Conservation (phyloP, 495 filamentous ascomycete species). For the Aspergillus carlsbadensis region DNA sequence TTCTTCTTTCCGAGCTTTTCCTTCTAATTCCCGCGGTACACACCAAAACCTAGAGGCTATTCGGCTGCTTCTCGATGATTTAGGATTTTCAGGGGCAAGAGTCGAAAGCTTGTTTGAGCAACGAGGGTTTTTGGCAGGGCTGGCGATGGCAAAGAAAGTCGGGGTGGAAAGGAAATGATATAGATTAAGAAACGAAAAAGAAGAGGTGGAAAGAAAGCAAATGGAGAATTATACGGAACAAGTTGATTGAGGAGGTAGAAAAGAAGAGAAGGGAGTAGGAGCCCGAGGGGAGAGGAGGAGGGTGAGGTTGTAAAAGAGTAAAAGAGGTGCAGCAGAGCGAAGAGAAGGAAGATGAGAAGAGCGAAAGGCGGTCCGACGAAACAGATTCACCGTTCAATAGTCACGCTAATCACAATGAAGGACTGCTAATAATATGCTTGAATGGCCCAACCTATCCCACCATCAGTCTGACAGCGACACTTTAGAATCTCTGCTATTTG, state of each 20-base stretch:
- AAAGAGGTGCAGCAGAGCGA: constrained; percentile 25
- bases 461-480: not conserved
- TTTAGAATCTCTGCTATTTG: not conserved
- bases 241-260: constrained; percentile 23
- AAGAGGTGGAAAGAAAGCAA: constrained; percentile 27
- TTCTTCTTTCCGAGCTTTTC: constrained; percentile 17
- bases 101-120: not conserved
- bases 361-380: constrained; percentile 18
- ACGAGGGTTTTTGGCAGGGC: constrained; percentile 6
- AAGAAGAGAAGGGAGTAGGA: constrained; percentile 14
- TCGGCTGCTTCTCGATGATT: constrained; percentile 1
- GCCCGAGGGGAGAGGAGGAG: constrained; percentile 17
- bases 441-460: not conserved
- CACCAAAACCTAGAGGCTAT: constrained; percentile 2
- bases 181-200: constrained; percentile 19
- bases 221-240: constrained; percentile 26
- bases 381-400: constrained; percentile 5
- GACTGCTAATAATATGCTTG: constrained; percentile 4
- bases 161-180: constrained; percentile 9
- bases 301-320: constrained; percentile 19
- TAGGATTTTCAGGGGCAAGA: not conserved
- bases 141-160: constrained; percentile 14
- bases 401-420: constrained; percentile 13
- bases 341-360: constrained; percentile 30
- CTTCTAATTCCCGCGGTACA: constrained; percentile 10